Base-by-base conservation (phyloP, 768 basidiomycete genomes). In the Favolaschia claudopus region DNA sequence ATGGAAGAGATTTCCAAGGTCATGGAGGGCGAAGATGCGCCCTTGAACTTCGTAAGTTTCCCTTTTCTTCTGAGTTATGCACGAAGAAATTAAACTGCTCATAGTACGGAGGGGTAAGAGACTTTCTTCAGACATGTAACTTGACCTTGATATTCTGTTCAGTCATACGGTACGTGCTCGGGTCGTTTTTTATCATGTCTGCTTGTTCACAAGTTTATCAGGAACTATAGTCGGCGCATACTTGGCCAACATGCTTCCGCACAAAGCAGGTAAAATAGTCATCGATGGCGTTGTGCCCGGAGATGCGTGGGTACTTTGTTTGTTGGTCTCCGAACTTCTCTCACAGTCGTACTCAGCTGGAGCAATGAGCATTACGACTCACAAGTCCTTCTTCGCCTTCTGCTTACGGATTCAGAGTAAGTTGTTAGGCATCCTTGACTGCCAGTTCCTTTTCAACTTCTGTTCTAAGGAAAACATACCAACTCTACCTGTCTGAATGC, bases 391-490 rank as follows among this genome's bases (percentile, higher is more conserved):
- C 49, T 62, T 7, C 56, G 53, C 27, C 28, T 62, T 8, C 53
- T 62, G 10, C 56, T 66, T 17, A 51, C 53, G 4, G 57, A 62
- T 40, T 58, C 64, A 44, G 61, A 63, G 52, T 59, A 27, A 33
- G 54, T 32, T 4, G 13, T 22, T 33, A 7, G 8, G 7, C 25
- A 7, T n/a, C 29, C 10, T 48, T 22, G 9, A 12, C 20, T 15
- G 24, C 13, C n/a, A 12, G 20, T 13, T 17, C 32, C 8, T 19
- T 32, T 33, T 32, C 20, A 31, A 31, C 13, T n/a, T n/a, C n/a
- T n/a, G n/a, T n/a, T n/a, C n/a, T n/a, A n/a, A 63, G 62, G 47
- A 63, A 63, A 44, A 63, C 62, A 5, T 59, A 59, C 38, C 57
- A 55, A 24, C 27, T 63, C 31, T 63, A 28, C 44, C 53, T 63